Base-by-base conservation (phyloP, 176 grass and related monocot genomes). In the Aegilops longissima region DNA sequence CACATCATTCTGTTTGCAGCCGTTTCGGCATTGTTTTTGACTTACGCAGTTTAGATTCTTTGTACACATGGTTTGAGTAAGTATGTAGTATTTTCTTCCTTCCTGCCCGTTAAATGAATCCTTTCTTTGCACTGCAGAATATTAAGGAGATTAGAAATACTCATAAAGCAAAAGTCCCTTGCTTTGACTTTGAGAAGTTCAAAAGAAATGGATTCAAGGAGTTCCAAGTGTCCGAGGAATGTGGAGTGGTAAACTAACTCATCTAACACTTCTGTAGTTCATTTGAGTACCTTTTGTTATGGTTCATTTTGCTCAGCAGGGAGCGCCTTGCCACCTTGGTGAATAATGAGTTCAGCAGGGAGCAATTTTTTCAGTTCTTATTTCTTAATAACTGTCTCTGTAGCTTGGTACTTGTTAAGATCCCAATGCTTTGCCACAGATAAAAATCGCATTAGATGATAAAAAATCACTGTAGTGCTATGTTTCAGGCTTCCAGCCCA, bases 141-240 rank as follows among this genome's bases (percentile, higher is more conserved):
- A 96, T 98, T 84, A 84, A 87, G 78, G 96, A 96, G 64, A 92
- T 98, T 76, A 98, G 90, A 86, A 94, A 91, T 76, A 86, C 61
- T 84, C 93, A 94, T 80, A 94, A 96, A 81, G 92, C 90, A 16
- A 86, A 98, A 89, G 90, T 98, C 85, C 96, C 96, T 84, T 94
- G 92, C 82, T 98, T 96, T 13, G 93, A 98, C 88, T 96, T 96
- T 40, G 96, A 98, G 86, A 98, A 94, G 85, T 96, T 90, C 65
- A 90, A 85, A 51, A 93, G 96, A 86, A 91, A 94, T 82, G 90
- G 88, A 85, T 96, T 98, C 77, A 92, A 98, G 82, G 93, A 98
- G 52, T 83, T 98, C 90, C 93, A 94, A 88, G 96, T 98, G 68
- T 96, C 96, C 1, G 96, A 98, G 75, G 96, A 98, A 82, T 95